Base-by-base conservation (phyloP, 1,284 basidiomycete species). In the Abortiporus biennis region DNA sequence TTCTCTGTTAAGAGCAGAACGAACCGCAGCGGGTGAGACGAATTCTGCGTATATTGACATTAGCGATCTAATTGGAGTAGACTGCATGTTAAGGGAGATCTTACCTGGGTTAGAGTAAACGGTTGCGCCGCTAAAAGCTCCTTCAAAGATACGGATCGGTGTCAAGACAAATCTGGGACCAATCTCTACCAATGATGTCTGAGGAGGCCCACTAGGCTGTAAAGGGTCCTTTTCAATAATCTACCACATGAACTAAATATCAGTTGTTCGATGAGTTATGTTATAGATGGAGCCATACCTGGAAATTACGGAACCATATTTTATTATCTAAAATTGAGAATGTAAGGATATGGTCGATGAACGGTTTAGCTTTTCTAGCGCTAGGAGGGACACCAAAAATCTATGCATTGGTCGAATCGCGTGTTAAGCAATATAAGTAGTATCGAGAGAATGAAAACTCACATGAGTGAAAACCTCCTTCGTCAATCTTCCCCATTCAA, bases 261-360 rank as follows among this genome's bases (percentile, higher is more conserved):
- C 15, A 24, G n/a, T 8, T 15, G 16, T 32, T 11, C 19, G 24
- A 42, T 33, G 2, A 22, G 40, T 6, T 40, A 37, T 16, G 29
- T 43, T 27, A 41, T 27, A 6, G 16, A 19, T 19, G 21, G 16
- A 8, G n/a, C 61, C 66, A 50, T 27, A 88, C 89, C 76, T 99
- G 95, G 71, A 89, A 99, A 67, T 98, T 98, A 51, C 96, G 81
- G 76, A 99, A 98, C 96, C 96, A 99, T 52, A 99, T 92, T 63
- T 97, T 98, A 61, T 80, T 79, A 71, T 99, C 96, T 32, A 96
- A 75, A 40, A 99, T 77, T 16, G 93, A 96, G 65, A 99, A 99
- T 34, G 92, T 91, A 49, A 99, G 76, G 56, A 99, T 83, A 59
- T 99, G 96, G 67, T 99, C 96, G 54, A 99, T 81, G 67, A 99